These are phyloP conservation scores for Aegilops sharonensis DNA, from an alignment of 176 grass and related monocot genomes.

Conservation along the genomic window DNA sequence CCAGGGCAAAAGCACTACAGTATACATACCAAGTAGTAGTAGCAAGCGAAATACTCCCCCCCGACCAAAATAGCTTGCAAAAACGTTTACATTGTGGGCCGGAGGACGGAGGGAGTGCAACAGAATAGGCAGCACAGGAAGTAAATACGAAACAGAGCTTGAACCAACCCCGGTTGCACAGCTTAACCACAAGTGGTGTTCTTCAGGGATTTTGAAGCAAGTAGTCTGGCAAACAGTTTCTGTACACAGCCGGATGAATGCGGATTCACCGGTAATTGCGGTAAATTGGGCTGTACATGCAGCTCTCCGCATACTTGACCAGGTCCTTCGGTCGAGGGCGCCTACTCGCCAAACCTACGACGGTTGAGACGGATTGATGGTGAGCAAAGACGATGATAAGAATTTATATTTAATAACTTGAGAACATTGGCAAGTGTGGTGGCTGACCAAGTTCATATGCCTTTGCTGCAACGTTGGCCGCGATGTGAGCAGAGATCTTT, in stretches of 20 bases:
- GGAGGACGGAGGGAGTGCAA: no score
- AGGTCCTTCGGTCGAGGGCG: constrained; percentile 66
- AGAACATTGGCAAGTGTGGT: background rate
- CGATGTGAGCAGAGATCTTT: constrained; percentile 81
- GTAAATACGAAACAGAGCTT: background rate
- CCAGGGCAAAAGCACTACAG: background rate
- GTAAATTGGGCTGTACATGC: constrained; percentile 81
- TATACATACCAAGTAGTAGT: no score
- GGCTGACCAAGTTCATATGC: constrained; percentile 81
- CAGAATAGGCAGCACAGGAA: background rate
- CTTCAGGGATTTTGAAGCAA: background rate
- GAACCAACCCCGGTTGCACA: background rate
- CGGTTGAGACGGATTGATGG: background rate
- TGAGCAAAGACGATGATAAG: background rate
- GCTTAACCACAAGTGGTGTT: background rate
- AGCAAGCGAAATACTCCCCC: no score
- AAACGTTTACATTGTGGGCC: no score
- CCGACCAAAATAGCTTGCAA: no score
- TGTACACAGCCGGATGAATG: constrained; percentile 11
- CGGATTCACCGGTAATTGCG: constrained; percentile 56
- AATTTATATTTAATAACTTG: background rate
- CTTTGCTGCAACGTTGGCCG: constrained; percentile 83
- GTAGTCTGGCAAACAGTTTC: background rate
- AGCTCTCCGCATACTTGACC: constrained; percentile 77
- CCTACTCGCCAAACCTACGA: constrained; percentile 55